Percentiles rank a stretch among this genome's conserved stretches.
Conservation (phyloP, 805 yeast species). For the Teunomyces panamensis region DNA sequence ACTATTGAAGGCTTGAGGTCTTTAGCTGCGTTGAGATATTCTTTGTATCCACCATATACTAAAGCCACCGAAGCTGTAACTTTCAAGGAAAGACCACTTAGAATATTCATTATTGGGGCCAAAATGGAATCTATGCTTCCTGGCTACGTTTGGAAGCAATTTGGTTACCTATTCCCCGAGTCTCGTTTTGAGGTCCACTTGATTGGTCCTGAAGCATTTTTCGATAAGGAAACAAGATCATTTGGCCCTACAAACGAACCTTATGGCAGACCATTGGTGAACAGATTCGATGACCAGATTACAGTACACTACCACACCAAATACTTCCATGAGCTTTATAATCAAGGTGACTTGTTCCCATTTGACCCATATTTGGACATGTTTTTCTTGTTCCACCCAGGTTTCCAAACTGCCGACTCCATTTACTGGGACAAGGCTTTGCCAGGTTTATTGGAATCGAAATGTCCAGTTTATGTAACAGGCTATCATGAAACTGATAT, state of each 20-base stretch:
- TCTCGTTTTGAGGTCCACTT: constrained; percentile 83
- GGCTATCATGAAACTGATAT: constrained; percentile 82
- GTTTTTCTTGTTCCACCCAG: constrained; percentile 95
- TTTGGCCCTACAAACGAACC: constrained; percentile 53
- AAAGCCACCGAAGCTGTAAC: constrained; percentile 44
- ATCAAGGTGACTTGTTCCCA: constrained; percentile 93
- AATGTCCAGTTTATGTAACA: constrained; percentile 88
- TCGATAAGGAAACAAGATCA: constrained; percentile 63
- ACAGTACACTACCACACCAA: constrained; percentile 81
- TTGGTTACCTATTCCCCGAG: constrained; percentile 80
- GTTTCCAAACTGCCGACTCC: constrained; percentile 78
- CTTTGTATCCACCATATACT: constrained; percentile 68
- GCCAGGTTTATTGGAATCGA: constrained; percentile 85
- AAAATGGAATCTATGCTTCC: constrained; percentile 93
- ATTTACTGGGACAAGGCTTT: constrained; percentile 82
- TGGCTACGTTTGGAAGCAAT: constrained; percentile 92
- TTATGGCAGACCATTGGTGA: constrained; percentile 60
- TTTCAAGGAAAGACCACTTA: constrained; percentile 81
- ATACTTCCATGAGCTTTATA: constrained; percentile 87
- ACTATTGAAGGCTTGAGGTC: constrained; percentile 92
- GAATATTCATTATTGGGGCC: constrained; percentile 87
- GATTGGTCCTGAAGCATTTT: constrained; percentile 89
- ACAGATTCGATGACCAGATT: constrained; percentile 70
- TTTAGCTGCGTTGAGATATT: constrained; percentile 86
- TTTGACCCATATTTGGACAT: constrained; percentile 95